Conservation (phyloP, 2,329 filamentous ascomycete genomes). For the Atkinsonella texensis region DNA sequence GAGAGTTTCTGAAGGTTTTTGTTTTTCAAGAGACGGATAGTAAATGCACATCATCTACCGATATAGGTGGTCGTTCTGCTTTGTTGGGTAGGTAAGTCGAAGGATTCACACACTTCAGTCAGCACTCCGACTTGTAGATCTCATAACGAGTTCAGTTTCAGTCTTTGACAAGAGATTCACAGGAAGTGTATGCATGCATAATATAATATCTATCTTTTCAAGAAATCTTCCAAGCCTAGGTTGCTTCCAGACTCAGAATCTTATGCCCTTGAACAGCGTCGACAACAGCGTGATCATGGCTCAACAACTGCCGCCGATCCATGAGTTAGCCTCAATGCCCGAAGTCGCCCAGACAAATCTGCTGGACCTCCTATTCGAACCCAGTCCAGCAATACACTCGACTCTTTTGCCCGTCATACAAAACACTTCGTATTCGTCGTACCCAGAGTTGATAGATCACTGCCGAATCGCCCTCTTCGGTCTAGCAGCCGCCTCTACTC, state of each 20-base stretch:
- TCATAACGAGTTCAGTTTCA: not conserved
- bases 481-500: conserved; percentile 38
- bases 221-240: not conserved
- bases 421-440: conserved; percentile 46
- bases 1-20: not conserved
- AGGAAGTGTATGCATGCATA: not conserved
- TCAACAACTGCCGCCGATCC: conserved; percentile 41
- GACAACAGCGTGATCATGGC: conserved; percentile 10
- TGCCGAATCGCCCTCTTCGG: conserved; percentile 51
- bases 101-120: not conserved
- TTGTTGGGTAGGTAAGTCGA: too few relatives aligned
- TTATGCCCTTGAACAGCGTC: not conserved
- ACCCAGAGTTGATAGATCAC: conserved; percentile 55
- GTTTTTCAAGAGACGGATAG: not conserved
- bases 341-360: conserved; percentile 41
- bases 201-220: too few relatives aligned
- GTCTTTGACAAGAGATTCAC: not conserved
- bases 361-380: conserved; percentile 77
- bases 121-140: not conserved
- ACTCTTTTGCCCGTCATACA: conserved; percentile 58
- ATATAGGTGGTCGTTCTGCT: too few relatives aligned
- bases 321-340: conserved; percentile 42
- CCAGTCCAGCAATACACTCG: conserved; percentile 60
- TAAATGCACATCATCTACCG: too few relatives aligned
- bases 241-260: not conserved